These are phyloP conservation scores for Sicyos edulis DNA, from an alignment of 306 rosid genomes.

Conservation along the genomic window DNA sequence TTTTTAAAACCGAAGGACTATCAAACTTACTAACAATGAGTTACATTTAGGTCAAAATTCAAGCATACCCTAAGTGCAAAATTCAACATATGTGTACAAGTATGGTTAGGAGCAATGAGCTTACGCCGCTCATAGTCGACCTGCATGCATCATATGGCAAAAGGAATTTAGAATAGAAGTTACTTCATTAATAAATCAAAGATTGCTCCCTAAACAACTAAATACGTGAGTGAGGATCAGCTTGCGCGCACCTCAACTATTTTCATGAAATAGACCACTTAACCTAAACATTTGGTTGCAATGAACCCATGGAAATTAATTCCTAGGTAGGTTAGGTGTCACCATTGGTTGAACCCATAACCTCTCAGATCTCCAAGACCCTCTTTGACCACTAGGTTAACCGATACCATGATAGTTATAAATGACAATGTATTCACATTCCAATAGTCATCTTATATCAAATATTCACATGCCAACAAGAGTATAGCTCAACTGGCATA, in stretches of 20 bases:
- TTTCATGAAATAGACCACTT: no score
- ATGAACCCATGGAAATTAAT: no score
- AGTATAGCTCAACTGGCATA: no score
- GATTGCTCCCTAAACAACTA: background rate
- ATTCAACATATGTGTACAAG: conserved; percentile 95
- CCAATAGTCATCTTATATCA: no score
- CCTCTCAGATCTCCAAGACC: no score
- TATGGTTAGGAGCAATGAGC: conserved; percentile 89
- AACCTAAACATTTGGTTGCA: no score
- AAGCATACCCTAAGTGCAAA: conserved; percentile 82
- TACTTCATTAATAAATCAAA: background rate
- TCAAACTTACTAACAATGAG: background rate
- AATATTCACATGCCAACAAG: no score
- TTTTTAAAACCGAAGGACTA: background rate
- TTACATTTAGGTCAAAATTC: conserved; percentile 8
- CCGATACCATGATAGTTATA: background rate
- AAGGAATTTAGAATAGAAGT: background rate
- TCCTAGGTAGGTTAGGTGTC: no score
- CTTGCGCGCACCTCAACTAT: no score
- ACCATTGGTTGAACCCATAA: no score
- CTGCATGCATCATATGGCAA: conserved; percentile 33
- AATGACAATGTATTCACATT: background rate
- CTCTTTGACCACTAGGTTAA: no score
- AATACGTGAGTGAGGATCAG: no score
- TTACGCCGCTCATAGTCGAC: conserved; percentile 81